Conservation (phyloP, 164 flowering plant genomes). For the Sedum album region DNA sequence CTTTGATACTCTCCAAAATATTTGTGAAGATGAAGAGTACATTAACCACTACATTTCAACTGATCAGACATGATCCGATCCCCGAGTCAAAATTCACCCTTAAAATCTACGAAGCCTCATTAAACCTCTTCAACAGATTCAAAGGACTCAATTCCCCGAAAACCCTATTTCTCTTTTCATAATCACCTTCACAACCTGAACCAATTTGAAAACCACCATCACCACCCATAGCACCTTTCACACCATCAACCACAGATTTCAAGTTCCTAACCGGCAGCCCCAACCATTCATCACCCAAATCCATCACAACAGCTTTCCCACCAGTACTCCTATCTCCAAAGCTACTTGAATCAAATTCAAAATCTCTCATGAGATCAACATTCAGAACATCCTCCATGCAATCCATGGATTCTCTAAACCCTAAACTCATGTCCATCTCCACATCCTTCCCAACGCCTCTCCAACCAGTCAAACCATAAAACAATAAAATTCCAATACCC, state of each 20-base stretch:
- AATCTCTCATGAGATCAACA: conserved; percentile 24
- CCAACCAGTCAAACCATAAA: conserved; percentile 40
- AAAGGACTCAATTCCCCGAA: conserved; percentile 19
- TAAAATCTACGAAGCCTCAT: conserved; percentile 13
- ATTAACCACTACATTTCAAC: too few species aligned
- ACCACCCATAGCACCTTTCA: conserved; percentile 11
- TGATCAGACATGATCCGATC: neutral
- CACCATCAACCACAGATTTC: conserved; percentile 19
- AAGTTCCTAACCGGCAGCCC: conserved; percentile 46
- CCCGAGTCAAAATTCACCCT: conserved; percentile 20
- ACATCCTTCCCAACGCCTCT: conserved; percentile 13
- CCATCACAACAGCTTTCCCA: conserved; percentile 7
- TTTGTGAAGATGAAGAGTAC: too few species aligned
- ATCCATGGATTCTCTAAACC: conserved; percentile 12
- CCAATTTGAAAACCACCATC: conserved; percentile 21
- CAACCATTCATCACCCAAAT: conserved; percentile 19
- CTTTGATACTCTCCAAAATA: too few species aligned
- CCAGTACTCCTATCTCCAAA: conserved; percentile 5
- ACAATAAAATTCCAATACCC: conserved; percentile 33
- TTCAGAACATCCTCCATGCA: conserved; percentile 22
- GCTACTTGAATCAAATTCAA: conserved; percentile 17
- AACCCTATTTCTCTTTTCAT: neutral
- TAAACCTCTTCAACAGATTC: conserved; percentile 18
- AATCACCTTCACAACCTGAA: conserved; percentile 13
- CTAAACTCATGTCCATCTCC: conserved; percentile 12